These are phyloP conservation scores for Sphagnum contortum DNA, from an alignment of 225 moss, liverwort and hornwort genomes.

Conservation along the genomic window DNA sequence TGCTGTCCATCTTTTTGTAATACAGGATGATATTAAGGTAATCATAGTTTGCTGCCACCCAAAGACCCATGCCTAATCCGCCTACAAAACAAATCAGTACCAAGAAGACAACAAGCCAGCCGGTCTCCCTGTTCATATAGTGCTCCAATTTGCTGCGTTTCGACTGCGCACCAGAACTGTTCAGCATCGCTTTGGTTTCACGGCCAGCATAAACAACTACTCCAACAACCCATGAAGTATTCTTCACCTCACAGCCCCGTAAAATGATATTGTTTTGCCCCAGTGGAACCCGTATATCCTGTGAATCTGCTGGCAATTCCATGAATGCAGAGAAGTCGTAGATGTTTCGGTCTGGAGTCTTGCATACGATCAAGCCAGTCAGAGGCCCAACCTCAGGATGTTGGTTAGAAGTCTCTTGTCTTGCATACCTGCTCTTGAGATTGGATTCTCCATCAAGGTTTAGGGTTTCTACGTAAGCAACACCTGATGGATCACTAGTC, in stretches of 20 bases:
- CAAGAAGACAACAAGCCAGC: slow-evolving; percentile 56
- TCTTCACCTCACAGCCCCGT: slow-evolving; percentile 79
- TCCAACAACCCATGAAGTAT: slow-evolving; percentile 86
- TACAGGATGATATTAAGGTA: slow-evolving; percentile 40
- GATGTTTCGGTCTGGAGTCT: slow-evolving; percentile 75
- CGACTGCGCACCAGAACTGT: slow-evolving; percentile 76
- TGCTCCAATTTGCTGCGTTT: slow-evolving; percentile 78
- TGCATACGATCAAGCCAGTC: slow-evolving; percentile 60
- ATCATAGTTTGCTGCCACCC: slow-evolving; percentile 32
- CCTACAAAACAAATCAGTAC: slow-evolving; percentile 51
- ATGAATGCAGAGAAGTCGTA: slow-evolving; percentile 80
- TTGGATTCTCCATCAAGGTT: slow-evolving; percentile 94
- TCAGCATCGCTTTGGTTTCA: slow-evolving; percentile 85
- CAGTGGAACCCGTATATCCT: slow-evolving; percentile 30
- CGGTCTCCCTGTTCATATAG: slow-evolving; percentile 71
- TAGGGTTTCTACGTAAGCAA: slow-evolving; percentile 75
- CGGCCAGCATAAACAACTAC: slow-evolving; percentile 85
- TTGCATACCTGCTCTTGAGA: slow-evolving; percentile 81
- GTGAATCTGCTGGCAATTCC: slow-evolving; percentile 35
- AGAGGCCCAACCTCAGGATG: slow-evolving; percentile 33
- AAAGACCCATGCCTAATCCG: slow-evolving; percentile 75
- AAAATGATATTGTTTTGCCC: slow-evolving; percentile 72
- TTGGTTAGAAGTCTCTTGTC: slow-evolving; percentile 33
- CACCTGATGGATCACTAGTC: slow-evolving; percentile 67
- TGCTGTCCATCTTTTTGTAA: slow-evolving; percentile 28